A percentile compares a stretch with the other conserved stretches of the same genome.
phyloP scores from a whole-genome alignment of 805 yeast genomes.

The Sungouiella thailandica region DNA sequence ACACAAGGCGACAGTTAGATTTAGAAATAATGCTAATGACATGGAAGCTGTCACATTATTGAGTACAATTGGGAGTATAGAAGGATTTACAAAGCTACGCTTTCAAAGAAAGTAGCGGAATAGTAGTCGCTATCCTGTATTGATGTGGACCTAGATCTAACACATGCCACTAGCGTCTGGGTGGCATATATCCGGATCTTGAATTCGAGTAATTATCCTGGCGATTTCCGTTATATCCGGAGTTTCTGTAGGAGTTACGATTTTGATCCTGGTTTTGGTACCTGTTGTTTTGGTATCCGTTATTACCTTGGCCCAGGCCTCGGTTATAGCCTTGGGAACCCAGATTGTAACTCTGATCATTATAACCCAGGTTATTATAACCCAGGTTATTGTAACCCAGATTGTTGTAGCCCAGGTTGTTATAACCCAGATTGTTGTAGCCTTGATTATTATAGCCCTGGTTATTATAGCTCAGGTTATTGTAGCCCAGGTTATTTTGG shows the following conservation, averaged over 20 bases:
- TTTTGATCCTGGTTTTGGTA: not conserved
- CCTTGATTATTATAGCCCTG: slow-evolving; percentile 2
- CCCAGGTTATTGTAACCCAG: slow-evolving; percentile 5
- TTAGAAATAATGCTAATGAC: too few relatives aligned
- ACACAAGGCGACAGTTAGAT: too few relatives aligned
- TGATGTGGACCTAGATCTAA: too few relatives aligned
- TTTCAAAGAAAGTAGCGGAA: too few relatives aligned
- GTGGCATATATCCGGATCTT: not conserved
- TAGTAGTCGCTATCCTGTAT: too few relatives aligned
- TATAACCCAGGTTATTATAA: slow-evolving; percentile 7
- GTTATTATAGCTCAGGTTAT: slow-evolving; percentile 7
- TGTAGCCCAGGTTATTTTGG: slow-evolving; percentile 2
- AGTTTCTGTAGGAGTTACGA: not conserved
- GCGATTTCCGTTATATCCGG: slow-evolving; percentile 2
- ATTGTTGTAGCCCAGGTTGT: slow-evolving; percentile 2
- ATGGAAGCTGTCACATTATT: too few relatives aligned
- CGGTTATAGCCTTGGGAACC: slow-evolving; percentile 5
- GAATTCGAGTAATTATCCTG: not conserved
- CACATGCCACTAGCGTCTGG: too few relatives aligned
- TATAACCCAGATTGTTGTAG: slow-evolving; percentile 10
- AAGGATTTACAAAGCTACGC: too few relatives aligned
- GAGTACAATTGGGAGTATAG: too few relatives aligned
- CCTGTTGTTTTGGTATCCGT: not conserved
- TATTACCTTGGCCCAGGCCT: not conserved
- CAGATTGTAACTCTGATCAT: slow-evolving; percentile 5